Base-by-base conservation (phyloP, 805 yeast species). In the Nakazawaea anatomiae region DNA sequence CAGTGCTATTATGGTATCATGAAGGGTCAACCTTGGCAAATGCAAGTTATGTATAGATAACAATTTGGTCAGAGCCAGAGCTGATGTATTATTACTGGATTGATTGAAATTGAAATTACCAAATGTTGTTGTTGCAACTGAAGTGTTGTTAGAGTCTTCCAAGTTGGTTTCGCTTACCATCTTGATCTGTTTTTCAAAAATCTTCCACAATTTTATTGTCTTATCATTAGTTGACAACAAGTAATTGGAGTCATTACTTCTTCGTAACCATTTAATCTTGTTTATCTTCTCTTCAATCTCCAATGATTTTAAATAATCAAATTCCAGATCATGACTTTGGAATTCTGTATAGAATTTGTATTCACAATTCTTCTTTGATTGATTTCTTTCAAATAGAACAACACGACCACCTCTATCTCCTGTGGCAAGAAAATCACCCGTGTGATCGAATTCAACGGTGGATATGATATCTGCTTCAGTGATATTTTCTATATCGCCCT, bases 371-470 rank as follows among this genome's bases (percentile, higher is more conserved):
- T 83, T 81, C 62, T 82, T 82, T 57, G 72, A 69, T 57, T 79
- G 84, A 66, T 89, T 90, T 60, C 98, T 80, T 68, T 94, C 98
- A 68, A 94, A 94, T 49, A 94, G 70, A 12, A 94, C 99, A 41
- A 94, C 97, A 57, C 99, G 80, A 31, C 99, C 99, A 50, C 99
- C 99, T 64, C 91, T 84, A 71, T 94, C 99, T 55, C 99, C 99
- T 1, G 99, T 94, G 54, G 99, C 99, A 52, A 94, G 73, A 63
- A 85, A 94, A 64, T 94, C 90, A 47, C 99, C 99, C 6, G 94
- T 81, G 63, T 85, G 87, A 66, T 94, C 97, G 62, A 94, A 94
- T 70, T 94, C 98, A 40, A 94, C 97, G 2, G 99, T 89, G 18
- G 97, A 87, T 55, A 94, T 94, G 64, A 94, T 91, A 67, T 94